A percentile compares a stretch with the other conserved stretches of the same genome.
These are phyloP conservation scores for Vicia villosa DNA, from an alignment of 306 rosid genomes.

Conservation along the genomic window DNA sequence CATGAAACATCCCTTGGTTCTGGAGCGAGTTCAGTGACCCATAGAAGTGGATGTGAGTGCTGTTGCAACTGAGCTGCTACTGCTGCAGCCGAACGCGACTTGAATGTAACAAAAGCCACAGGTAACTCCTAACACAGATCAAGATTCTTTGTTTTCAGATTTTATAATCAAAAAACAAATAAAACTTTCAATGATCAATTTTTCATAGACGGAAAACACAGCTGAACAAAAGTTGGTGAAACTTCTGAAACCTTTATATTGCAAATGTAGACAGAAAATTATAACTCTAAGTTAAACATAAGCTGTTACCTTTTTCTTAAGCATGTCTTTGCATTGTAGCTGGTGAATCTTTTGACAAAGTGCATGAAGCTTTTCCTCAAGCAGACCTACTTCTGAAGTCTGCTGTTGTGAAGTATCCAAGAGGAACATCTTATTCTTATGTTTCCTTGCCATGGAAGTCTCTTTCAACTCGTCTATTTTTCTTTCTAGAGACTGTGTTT, in stretches of 20 bases:
- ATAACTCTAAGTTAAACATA: neutral
- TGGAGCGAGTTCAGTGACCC: conserved; percentile 86
- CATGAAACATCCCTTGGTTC: conserved; percentile 95
- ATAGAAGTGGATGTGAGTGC: conserved; percentile 71
- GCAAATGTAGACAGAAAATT: neutral
- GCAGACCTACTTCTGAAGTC: conserved; percentile 48
- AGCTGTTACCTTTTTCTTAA: conserved; percentile 62
- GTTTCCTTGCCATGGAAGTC: conserved; percentile 38
- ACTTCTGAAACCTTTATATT: neutral
- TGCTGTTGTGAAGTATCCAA: conserved; percentile 44
- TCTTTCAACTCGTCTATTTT: conserved; percentile 56
- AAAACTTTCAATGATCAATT: neutral
- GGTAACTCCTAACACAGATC: conserved; percentile 70
- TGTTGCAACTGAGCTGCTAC: conserved; percentile 79
- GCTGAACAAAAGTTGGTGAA: neutral
- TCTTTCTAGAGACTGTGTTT: conserved; percentile 57
- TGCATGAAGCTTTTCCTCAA: conserved; percentile 72
- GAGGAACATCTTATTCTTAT: conserved; percentile 47
- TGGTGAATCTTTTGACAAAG: conserved; percentile 67
- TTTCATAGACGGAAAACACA: no score
- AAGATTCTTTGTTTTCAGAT: conserved; percentile 17
- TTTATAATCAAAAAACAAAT: conserved; percentile 3
- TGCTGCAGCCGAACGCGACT: conserved; percentile 72
- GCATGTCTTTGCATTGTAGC: conserved; percentile 64
- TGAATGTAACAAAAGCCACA: conserved; percentile 81